Percentiles rank a stretch among this genome's conserved stretches.
Conservation (phyloP, 768 basidiomycete species). For the Clitopilus hobsonii region DNA sequence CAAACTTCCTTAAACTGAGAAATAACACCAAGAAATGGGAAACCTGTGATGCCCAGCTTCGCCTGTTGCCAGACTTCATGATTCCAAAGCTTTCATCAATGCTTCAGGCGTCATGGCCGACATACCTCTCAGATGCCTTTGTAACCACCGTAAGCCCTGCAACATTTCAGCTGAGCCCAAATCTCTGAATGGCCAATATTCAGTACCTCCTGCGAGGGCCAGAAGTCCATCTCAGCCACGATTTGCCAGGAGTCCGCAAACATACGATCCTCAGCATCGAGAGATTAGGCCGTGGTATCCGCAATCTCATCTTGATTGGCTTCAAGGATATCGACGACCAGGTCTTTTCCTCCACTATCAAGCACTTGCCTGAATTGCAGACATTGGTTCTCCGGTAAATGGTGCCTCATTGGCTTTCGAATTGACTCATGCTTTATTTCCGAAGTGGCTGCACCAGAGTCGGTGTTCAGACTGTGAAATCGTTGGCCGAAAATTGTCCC, state of each 20-base stretch:
- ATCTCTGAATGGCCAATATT: not conserved
- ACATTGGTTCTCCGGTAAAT: constrained; percentile 50
- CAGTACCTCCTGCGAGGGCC: constrained; percentile 60
- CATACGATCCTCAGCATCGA: constrained; percentile 44
- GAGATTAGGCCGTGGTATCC: constrained; percentile 30
- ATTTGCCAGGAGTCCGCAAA: constrained; percentile 48
- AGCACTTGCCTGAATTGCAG: constrained; percentile 37
- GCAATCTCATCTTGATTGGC: constrained; percentile 44
- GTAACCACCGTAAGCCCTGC: constrained; percentile 46
- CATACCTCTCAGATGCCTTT: constrained; percentile 46
- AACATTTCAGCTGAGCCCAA: not conserved
- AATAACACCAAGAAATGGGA: constrained; percentile 34
- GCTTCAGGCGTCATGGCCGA: constrained; percentile 45
- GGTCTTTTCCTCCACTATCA: constrained; percentile 45
- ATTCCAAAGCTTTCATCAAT: constrained; percentile 47
- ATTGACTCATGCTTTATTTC: constrained; percentile 6
- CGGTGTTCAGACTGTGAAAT: constrained; percentile 41
- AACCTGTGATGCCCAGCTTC: constrained; percentile 32
- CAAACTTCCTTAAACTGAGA: constrained; percentile 35
- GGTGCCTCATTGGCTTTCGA: not conserved
- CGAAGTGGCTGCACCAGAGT: constrained; percentile 59
- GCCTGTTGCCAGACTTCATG: constrained; percentile 46
- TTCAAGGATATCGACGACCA: constrained; percentile 50
- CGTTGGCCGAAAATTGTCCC: constrained; percentile 35
- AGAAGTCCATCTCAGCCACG: constrained; percentile 39